Base-by-base conservation (phyloP, 352 stramenopile species). In the Phytophthora pinifolia region DNA sequence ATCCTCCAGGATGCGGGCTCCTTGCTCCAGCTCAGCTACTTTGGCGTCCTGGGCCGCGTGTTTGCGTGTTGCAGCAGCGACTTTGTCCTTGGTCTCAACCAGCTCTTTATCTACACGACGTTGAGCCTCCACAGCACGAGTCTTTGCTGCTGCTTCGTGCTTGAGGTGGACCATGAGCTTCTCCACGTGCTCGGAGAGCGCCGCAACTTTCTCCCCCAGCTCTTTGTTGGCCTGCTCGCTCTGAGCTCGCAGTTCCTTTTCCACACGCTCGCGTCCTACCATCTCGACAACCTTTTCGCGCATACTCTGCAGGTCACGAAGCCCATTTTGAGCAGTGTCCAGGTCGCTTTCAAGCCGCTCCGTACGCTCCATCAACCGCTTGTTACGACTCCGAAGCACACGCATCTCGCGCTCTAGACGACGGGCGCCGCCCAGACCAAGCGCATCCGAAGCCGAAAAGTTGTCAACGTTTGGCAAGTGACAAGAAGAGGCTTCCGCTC, bases 111-210 rank as follows among this genome's bases (percentile, higher is more conserved):
- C 88, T 2, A 77, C 62, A 4, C 73, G 69, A 14, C 85, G 74
- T 35, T 96, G 69, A 31, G 88, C 63, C 33, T 95, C 77, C n/a
- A 89, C 63, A 6, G 83, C 83, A 20, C 86, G 85, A 3, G 89
- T 87, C 65, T 98, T 98, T n/a, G 84, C 79, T 4, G 91, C 91
- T 8, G 89, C 94, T 61, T 98, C 94, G 65, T 98, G 92, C 68
- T 98, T 98, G 9, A 98, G 57, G 59, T 98, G 95, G 7, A 98
- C 73, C 92, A 98, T 98, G 18, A 98, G 74, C 70, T 98, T 98
- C 62, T 98, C 94, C 18, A 98, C 97, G 61, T 98, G 95, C 53
- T 98, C 91, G 25, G 85, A 92, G n/a, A 98, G 66, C 41, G 80
- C 89, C 9, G 86, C 73, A 27, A 98, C 83, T 70, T 98, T 96